Evolutionary conservation across 352 stramenopile genomes (phyloP).

Genomic region (Phytophthora multivora): DNA sequence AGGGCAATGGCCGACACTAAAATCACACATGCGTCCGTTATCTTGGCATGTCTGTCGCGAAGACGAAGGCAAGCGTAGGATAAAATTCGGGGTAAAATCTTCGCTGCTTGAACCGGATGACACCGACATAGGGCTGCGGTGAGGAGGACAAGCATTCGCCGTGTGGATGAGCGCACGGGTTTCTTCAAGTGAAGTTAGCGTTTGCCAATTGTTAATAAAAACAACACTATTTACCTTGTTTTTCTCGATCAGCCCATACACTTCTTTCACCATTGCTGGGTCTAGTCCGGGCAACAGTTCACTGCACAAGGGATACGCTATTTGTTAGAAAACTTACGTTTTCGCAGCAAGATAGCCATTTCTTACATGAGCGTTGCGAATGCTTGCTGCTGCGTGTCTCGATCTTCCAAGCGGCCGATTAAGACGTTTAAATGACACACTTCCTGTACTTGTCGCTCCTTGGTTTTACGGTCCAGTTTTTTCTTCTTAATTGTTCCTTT

Average conservation of each 20-base stretch:
- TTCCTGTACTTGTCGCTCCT: conserved; percentile 39
- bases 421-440: conserved; percentile 47
- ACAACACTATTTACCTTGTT: conserved; percentile 49
- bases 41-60: conserved; percentile 58
- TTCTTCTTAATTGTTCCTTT: conserved; percentile 46
- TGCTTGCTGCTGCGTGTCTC: conserved; percentile 69
- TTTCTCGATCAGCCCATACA: conserved; percentile 56
- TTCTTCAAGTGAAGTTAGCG: conserved; percentile 29
- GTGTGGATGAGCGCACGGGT: conserved; percentile 51
- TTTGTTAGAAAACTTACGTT: background rate
- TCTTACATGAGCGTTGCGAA: conserved; percentile 54
- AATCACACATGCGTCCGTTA: conserved; percentile 61
- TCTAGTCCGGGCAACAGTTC: conserved; percentile 45
- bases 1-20: conserved; percentile 55
- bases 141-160: conserved; percentile 65
- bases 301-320: conserved; percentile 18
- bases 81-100: conserved; percentile 49
- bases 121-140: conserved; percentile 58
- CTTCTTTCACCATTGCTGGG: conserved; percentile 39
- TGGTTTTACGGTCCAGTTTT: conserved; percentile 52
- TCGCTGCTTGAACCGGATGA: conserved; percentile 37
- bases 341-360: background rate
- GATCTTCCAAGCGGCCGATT: conserved; percentile 68
- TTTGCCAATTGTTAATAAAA: background rate
- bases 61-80: conserved; percentile 52